Conservation (phyloP, 441 rosid genomes). For the Populus trichocarpa region DNA sequence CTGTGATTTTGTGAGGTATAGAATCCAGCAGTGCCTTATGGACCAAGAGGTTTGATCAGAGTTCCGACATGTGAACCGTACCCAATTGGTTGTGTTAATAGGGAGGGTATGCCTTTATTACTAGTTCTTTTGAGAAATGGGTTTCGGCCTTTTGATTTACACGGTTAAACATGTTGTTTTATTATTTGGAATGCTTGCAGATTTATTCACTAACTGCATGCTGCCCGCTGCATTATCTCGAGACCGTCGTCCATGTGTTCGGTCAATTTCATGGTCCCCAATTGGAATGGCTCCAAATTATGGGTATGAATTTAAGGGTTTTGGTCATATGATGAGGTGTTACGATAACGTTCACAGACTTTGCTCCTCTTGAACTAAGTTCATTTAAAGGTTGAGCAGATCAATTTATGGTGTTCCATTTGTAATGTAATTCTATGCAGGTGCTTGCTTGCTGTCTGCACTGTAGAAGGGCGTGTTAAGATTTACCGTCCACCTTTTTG, state of each 20-base stretch:
- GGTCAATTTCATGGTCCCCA: constrained; percentile 88
- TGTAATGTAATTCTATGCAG: constrained; percentile 34
- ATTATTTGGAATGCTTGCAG: constrained; percentile 33
- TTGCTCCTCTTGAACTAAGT: not conserved
- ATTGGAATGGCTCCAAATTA: constrained; percentile 84
- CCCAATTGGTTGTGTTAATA: constrained; percentile 60
- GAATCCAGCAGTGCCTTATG: constrained; percentile 85
- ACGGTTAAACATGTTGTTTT: not conserved
- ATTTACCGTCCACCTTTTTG: constrained; percentile 75
- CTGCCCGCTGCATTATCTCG: constrained; percentile 62
- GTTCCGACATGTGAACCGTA: constrained; percentile 48
- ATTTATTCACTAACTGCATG: constrained; percentile 55
- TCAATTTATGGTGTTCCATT: not conserved
- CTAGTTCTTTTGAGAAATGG: not conserved
- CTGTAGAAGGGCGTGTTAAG: constrained; percentile 79
- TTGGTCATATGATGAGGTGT: not conserved
- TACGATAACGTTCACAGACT: not conserved
- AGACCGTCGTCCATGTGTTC: constrained; percentile 63
- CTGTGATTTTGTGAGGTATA: constrained; percentile 15
- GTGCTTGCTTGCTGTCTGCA: constrained; percentile 86
- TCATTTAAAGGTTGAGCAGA: not conserved
- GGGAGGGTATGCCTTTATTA: constrained; percentile 45
- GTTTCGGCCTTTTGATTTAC: not conserved
- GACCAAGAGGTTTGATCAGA: constrained; percentile 81
- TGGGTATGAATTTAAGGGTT: constrained; percentile 45